Evolutionary conservation across 2,329 filamentous ascomycete genomes (phyloP).

Genomic region (Diaporthe sp.): DNA sequence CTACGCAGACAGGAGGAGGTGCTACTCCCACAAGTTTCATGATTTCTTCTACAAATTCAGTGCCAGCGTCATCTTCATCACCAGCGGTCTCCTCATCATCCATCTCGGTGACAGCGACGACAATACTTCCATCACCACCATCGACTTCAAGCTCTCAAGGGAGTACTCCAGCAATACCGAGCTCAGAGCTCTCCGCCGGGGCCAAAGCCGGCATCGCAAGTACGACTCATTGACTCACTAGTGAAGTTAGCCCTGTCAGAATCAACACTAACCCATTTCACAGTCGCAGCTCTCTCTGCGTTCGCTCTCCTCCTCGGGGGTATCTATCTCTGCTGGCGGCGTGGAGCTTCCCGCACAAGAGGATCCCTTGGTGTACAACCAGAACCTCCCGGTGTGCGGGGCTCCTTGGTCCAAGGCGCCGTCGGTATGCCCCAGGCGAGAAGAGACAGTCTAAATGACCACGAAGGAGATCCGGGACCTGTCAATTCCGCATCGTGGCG

Average conservation of each 20-base stretch:
- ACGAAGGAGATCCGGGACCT: background rate
- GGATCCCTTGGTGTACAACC: background rate
- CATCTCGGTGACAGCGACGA: background rate
- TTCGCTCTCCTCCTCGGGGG: background rate
- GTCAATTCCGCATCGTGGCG: background rate
- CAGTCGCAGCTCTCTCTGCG: background rate
- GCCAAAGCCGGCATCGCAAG: constrained; percentile 20
- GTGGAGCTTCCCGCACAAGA: background rate
- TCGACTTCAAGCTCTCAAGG: background rate
- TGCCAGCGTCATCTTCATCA: background rate
- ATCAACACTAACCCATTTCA: background rate
- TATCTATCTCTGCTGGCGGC: background rate
- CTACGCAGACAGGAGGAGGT: background rate
- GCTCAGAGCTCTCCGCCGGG: background rate
- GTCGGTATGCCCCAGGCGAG: background rate
- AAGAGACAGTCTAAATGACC: background rate
- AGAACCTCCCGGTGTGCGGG: background rate
- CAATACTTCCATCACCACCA: background rate
- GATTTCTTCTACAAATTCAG: background rate
- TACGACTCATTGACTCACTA: background rate
- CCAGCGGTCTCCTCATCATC: background rate
- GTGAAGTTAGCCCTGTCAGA: background rate
- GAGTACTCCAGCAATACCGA: background rate
- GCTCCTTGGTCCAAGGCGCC: background rate
- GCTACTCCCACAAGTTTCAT: background rate